Base-by-base conservation (phyloP, 768 basidiomycete species). In the Collybia mongolica region DNA sequence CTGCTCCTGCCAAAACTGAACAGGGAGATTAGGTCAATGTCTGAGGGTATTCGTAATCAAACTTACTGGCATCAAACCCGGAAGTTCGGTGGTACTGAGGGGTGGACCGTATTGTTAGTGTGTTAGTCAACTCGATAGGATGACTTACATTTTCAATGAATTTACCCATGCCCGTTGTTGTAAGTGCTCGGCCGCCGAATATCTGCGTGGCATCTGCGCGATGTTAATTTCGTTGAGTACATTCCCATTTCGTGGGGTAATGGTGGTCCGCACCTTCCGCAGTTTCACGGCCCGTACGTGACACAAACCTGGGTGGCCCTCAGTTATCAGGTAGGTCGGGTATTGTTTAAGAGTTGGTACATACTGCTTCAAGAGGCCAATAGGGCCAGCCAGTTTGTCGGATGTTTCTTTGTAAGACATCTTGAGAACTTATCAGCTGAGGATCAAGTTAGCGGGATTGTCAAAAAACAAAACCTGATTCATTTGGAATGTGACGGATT, bases 401-500 rank as follows among this genome's bases (percentile, higher is more conserved):
- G 92, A 87, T 69, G 90, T 90, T 63, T 95, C 84, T 45, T 75
- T 75, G 61, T 95, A 95, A 42, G 75, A 79, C 94, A 95, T 95
- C 86, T 95, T 49, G 52, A 22, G 41, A 20, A 35, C 20, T 41
- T 9, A 35, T 32, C 43, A 49, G 15, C 26, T 54, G 40, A n/a
- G 56, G 39, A 44, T 39, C 23, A 43, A 28, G 36, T 59, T 63
- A 62, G 36, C 20, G 26, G 48, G 20, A n/a, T 28, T 11, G 4
- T 18, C 8, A 4, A 14, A 36, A 24, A n/a, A n/a, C n/a, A n/a
- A 28, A 48, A 90, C 89, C 60, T 92, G 84, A 63, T 88, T 91
- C 93, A 96, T 95, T 65, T 97, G 93, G 63, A 87, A 83, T 2
- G 93, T 97, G 47, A 97, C 74, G 18, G 75, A 80, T 73, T 98